Percentiles rank a stretch among this genome's conserved stretches.
These are phyloP conservation scores for Metarhizium rileyi DNA, from an alignment of 2,329 filamentous ascomycete genomes.

Conservation along the genomic window DNA sequence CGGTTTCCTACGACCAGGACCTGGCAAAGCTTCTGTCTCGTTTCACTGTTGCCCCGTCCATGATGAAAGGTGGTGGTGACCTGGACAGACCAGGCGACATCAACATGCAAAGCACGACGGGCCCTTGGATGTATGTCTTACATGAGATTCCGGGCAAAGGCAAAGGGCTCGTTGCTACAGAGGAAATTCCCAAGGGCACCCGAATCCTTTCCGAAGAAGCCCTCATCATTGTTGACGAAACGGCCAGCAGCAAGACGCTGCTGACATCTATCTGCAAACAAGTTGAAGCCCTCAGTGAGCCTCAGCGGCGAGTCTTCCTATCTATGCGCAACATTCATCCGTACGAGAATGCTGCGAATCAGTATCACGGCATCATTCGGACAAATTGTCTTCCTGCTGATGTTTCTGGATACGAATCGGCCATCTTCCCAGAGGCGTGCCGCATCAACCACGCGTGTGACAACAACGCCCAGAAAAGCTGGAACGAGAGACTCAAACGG, in stretches of 20 bases:
- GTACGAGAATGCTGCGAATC: accelerated
- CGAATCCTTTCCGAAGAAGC: neutral
- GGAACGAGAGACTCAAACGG: neutral
- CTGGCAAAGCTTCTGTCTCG: too few species aligned
- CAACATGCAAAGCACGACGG: neutral
- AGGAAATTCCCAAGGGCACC: neutral
- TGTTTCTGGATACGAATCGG: neutral
- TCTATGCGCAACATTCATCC: neutral
- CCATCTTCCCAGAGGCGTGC: neutral
- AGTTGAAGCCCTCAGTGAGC: neutral
- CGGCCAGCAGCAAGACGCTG: neutral
- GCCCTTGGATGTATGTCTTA: neutral
- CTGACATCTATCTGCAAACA: neutral
- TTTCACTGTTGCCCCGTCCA: too few species aligned
- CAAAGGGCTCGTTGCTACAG: neutral
- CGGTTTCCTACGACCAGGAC: too few species aligned
- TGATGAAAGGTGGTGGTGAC: too few species aligned
- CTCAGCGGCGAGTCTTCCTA: neutral
- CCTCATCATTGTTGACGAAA: neutral
- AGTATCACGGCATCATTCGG: neutral
- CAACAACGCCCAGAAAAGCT: neutral
- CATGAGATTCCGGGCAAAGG: neutral
- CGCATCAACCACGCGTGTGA: neutral
- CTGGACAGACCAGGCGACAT: too few species aligned
- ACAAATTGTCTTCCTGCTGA: neutral